A percentile compares a stretch with the other conserved stretches of the same genome.
These are phyloP conservation scores for Escallonia herrerae DNA, from an alignment of 129 eudicot genomes.

Conservation along the genomic window DNA sequence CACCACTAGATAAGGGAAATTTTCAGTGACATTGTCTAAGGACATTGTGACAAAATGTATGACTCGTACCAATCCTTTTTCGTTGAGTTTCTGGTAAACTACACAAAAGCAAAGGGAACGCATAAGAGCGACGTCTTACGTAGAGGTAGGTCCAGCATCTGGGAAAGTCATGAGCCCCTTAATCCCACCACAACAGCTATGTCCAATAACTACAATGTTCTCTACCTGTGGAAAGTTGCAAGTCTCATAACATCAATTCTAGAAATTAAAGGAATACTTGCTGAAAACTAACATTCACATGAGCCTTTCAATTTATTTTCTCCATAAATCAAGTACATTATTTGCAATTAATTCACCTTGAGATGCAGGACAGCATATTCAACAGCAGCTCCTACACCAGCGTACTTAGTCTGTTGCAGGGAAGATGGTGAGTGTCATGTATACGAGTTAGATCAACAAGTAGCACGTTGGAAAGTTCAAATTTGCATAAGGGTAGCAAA, in stretches of 20 bases:
- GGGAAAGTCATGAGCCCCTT: slow-evolving; percentile 98
- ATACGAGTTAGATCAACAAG: no score
- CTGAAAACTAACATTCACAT: no score
- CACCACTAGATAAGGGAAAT: neutral
- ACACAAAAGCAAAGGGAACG: no score
- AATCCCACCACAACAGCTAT: slow-evolving; percentile 94
- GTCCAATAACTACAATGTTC: slow-evolving; percentile 88
- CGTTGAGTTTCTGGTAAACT: no score
- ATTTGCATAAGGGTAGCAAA: neutral
- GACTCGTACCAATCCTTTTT: neutral
- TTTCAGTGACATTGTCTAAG: neutral
- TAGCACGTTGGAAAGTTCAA: neutral
- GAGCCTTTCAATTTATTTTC: no score
- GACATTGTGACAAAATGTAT: neutral
- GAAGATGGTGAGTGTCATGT: neutral
- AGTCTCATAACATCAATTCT: no score
- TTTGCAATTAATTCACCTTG: slow-evolving; percentile 41
- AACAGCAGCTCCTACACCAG: slow-evolving; percentile 88
- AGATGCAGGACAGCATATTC: slow-evolving; percentile 98
- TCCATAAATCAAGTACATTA: no score
- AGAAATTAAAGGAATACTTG: no score
- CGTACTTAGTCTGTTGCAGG: slow-evolving; percentile 46
- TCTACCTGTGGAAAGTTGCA: slow-evolving; percentile 34
- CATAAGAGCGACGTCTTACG: slow-evolving; percentile 31
- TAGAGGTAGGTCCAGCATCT: slow-evolving; percentile 53